Evolutionary conservation across 495 filamentous ascomycete genomes (phyloP), one percentile per base, ranked within the genome.

Genomic region (Aspergillus ellipticus): DNA sequence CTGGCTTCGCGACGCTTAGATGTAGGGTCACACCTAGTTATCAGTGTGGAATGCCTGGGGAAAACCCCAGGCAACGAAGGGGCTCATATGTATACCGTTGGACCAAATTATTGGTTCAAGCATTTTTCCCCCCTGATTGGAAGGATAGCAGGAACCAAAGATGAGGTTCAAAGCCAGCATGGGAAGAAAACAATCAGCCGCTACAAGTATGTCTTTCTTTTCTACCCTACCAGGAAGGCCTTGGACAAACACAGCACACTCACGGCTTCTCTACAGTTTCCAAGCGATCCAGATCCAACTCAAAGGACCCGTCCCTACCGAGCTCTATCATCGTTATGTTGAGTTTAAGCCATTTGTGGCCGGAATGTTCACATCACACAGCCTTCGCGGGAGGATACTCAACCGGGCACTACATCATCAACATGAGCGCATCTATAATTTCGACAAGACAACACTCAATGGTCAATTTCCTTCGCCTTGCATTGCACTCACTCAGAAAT

Each of bases 221-320:
- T 49, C 21, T 48, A 24, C 42, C 54, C 28, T 8, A 19, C 53
- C 46, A 2, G 11, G 41, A 21, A 45, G n/a, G 3, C 2, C 17
- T 42, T 31, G 1, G 16, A 17, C 7, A 16, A 24, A 19, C 2
- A 51, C 31, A 11, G 15, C 13, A 42, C 24, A 4, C 47, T 49
- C 20, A 54, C 55, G 52, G n/a, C 24, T 24, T 11, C 19, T 1
- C 35, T 55, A 48, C 59, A 92, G 88, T 67, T 97, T 97, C 73
- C 90, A 96, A 80, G 90, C 93, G 35, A 94, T 92, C 67, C 87
- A 96, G 58, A 84, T 97, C 43, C 93, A 97, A 58, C 80, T 97
- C 26, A 75, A 79, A 20, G 93, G 93, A 0, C 93, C 93, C 0
- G 86, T 92, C 0, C 92, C 93, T 0, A 66, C 79, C 3, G 73